Conservation (phyloP, 2,329 filamentous ascomycete species). For the Aspergillus pseudoglaucus region DNA sequence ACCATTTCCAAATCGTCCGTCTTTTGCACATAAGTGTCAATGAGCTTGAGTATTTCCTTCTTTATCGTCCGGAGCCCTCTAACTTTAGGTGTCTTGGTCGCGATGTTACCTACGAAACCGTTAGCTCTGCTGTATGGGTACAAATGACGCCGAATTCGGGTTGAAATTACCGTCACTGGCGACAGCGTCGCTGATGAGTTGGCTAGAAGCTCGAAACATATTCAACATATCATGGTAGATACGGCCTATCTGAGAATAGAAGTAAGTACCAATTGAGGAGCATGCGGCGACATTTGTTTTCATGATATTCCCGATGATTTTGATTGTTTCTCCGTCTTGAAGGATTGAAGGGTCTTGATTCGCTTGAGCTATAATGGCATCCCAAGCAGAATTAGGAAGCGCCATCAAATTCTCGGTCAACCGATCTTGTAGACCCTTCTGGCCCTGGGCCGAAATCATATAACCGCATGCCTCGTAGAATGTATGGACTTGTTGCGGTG, state of each 20-base stretch:
- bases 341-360: slow-evolving; percentile 78
- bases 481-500: slow-evolving; percentile 94
- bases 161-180: slow-evolving; percentile 63
- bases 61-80: slow-evolving; percentile 95
- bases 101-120: slow-evolving; percentile 62
- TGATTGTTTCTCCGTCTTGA: slow-evolving; percentile 91
- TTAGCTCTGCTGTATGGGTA: slow-evolving; percentile 8
- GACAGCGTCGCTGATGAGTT: slow-evolving; percentile 89
- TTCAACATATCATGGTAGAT: slow-evolving; percentile 98
- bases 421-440: slow-evolving; percentile 87
- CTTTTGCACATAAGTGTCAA: slow-evolving; percentile 97
- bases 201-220: slow-evolving; percentile 97
- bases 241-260: slow-evolving; percentile 93
- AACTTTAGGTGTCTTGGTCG: slow-evolving; percentile 95
- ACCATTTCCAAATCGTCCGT: slow-evolving; percentile 93
- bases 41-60: slow-evolving; percentile 97
- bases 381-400: slow-evolving; percentile 90
- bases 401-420: slow-evolving; percentile 88
- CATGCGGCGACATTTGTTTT: slow-evolving; percentile 99
- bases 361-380: slow-evolving; percentile 83
- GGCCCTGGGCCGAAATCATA: slow-evolving; percentile 97
- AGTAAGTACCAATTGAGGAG: slow-evolving; percentile 91
- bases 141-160: neutral
- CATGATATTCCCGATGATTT: slow-evolving; percentile 99
- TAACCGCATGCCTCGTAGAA: slow-evolving; percentile 99